Percentiles rank a stretch among this genome's conserved stretches.
These are phyloP conservation scores for Elsinoe ampelina DNA, from an alignment of 2,329 filamentous ascomycete species.

Conservation along the genomic window DNA sequence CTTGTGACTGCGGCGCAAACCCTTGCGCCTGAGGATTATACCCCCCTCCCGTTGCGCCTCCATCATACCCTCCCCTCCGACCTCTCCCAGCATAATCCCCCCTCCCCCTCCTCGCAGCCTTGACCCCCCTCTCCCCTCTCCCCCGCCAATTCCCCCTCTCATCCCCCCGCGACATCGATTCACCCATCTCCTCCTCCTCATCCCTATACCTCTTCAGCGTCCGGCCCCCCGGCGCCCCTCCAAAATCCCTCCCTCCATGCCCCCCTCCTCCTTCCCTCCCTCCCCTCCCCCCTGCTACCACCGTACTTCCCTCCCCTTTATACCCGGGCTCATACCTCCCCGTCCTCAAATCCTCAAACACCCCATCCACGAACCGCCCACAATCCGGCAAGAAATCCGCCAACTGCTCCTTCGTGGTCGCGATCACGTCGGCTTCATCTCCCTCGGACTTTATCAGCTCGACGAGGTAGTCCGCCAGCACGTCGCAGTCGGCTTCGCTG, in stretches of 20 bases:
- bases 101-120: conserved; percentile 4
- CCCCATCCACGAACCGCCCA: conserved; percentile 59
- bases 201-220: neutral
- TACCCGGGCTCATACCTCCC: conserved; percentile 34
- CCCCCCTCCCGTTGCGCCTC: neutral
- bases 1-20: neutral
- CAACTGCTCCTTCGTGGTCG: conserved; percentile 62
- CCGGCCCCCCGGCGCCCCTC: neutral
- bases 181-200: conserved; percentile 4
- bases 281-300: neutral
- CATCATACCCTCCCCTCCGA: neutral
- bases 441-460: conserved; percentile 65
- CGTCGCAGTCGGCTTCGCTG: conserved; percentile 64
- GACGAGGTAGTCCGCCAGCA: conserved; percentile 76
- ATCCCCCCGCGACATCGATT: neutral
- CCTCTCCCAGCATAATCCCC: conserved; percentile 4
- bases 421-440: conserved; percentile 52
- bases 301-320: neutral
- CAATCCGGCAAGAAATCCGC: conserved; percentile 66
- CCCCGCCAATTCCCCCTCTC: neutral
- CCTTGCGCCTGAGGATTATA: neutral
- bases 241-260: neutral
- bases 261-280: neutral
- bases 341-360: conserved; percentile 56
- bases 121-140: neutral